These are phyloP conservation scores for Backusella parvicylindrica DNA, from an alignment of 192 early-diverging fungal genomes.

Conservation along the genomic window DNA sequence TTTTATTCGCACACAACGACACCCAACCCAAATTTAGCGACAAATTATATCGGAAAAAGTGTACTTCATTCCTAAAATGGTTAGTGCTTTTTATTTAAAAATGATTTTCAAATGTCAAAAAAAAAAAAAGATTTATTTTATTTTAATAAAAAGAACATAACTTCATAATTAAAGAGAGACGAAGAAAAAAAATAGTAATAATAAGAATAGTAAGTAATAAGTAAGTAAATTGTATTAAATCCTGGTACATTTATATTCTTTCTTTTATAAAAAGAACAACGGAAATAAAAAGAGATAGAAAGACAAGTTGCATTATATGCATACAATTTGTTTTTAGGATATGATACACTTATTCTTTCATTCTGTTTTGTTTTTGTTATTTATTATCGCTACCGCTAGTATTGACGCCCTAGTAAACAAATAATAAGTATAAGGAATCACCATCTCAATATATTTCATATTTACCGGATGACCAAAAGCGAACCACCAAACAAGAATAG, in stretches of 20 bases:
- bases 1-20: no score
- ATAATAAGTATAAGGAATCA: background rate
- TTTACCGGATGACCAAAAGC: slow-evolving; percentile 24
- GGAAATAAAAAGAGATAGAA: background rate
- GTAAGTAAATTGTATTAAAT: background rate
- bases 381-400: background rate
- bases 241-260: background rate
- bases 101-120: slow-evolving; percentile 1
- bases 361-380: background rate
- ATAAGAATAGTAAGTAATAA: background rate
- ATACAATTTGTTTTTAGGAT: background rate
- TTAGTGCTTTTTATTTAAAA: background rate
- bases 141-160: background rate
- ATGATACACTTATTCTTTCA: background rate
- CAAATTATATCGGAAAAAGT: no score
- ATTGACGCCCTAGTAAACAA: background rate
- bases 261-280: background rate
- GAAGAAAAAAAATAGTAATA: background rate
- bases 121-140: background rate
- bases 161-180: background rate
- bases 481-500: slow-evolving; percentile 40
- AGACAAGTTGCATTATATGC: background rate
- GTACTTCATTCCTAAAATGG: background rate
- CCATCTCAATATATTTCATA: background rate
- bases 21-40: no score